Base-by-base conservation (phyloP, 2,329 filamentous ascomycete species). In the Plectosphaerella sp. region DNA sequence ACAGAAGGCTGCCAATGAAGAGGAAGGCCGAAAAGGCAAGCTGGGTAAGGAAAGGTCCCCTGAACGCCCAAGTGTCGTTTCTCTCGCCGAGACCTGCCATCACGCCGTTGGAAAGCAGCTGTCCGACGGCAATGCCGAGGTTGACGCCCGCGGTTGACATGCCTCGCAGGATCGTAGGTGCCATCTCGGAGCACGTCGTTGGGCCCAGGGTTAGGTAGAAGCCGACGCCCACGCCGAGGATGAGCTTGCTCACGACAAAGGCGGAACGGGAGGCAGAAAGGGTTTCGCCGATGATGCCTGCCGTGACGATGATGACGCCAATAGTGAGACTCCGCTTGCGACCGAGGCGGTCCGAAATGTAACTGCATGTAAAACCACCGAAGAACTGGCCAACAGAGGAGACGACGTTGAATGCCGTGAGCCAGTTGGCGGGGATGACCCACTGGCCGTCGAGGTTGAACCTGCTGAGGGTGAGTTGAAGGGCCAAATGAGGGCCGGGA, bases 41-140 rank as follows among this genome's bases (percentile, higher is more conserved):
- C 52, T 72, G 69, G 0, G 65, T 64, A 1, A 75, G 74, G 18
- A 82, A 62, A 54, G 64, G 67, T 1, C 67, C 64, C 5, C 77
- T 62, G 20, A 83, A 86, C 2, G 80, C 78, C 76, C 80, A 82
- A 52, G 75, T 63, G 50, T 80, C 78, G 1, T 68, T 61, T 5
- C 78, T 68, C 46, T 71, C 63, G 8, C 81, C 71, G 59, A 84
- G 80, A 4, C 69, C 72, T 55, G 79, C 79, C 53, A 84, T 76
- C 4, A 82, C 79, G 5, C 75, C 78, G 33, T 82, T 80, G 4
- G 79, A 80, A 16, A 83, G 72, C 11, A 83, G 67, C 60, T 85
- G 80, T 1, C 81, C 80, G 1, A 82, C 59, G 1, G 67, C 68
- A 14, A 80, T 74, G 15, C 73, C 76, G 1, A 81, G 66, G 54